phyloP scores from a whole-genome alignment of 2,329 filamentous ascomycete genomes.

The Polychaeton citri region DNA sequence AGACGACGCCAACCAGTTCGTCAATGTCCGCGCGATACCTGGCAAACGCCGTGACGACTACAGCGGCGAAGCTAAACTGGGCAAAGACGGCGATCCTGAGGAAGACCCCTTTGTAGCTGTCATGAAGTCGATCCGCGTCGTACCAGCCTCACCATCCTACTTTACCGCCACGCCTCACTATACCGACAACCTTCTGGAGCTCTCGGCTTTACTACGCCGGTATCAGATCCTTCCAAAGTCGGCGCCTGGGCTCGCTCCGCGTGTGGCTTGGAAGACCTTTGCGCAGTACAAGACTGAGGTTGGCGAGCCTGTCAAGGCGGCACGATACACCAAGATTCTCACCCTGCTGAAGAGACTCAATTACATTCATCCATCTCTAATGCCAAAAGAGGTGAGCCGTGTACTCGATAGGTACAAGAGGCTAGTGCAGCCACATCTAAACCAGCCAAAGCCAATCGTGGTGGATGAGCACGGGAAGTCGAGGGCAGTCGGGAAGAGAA shows the following conservation, averaged over 20 bases:
- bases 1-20: conserved; percentile 13
- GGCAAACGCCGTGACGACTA: neutral
- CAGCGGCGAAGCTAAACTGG: conserved; percentile 7
- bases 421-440: conserved; percentile 56
- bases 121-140: conserved; percentile 45
- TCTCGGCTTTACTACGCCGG: conserved; percentile 59
- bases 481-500: conserved; percentile 70
- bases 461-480: conserved; percentile 70
- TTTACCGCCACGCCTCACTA: conserved; percentile 78
- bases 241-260: conserved; percentile 50
- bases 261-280: conserved; percentile 68
- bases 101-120: conserved; percentile 7
- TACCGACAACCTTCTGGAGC: conserved; percentile 66
- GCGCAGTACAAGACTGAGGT: conserved; percentile 59
- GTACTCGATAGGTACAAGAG: conserved; percentile 61
- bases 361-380: conserved; percentile 65
- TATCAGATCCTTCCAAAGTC: conserved; percentile 62
- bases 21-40: conserved; percentile 1
- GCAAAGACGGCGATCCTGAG: conserved; percentile 5
- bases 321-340: conserved; percentile 68
- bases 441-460: conserved; percentile 46
- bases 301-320: conserved; percentile 59
- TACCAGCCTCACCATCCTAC: conserved; percentile 84
- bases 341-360: conserved; percentile 67
- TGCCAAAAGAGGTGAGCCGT: conserved; percentile 54